These are phyloP conservation scores for Gryganskiella cystojenkinii DNA, from an alignment of 192 early-diverging fungal genomes.

Conservation along the genomic window DNA sequence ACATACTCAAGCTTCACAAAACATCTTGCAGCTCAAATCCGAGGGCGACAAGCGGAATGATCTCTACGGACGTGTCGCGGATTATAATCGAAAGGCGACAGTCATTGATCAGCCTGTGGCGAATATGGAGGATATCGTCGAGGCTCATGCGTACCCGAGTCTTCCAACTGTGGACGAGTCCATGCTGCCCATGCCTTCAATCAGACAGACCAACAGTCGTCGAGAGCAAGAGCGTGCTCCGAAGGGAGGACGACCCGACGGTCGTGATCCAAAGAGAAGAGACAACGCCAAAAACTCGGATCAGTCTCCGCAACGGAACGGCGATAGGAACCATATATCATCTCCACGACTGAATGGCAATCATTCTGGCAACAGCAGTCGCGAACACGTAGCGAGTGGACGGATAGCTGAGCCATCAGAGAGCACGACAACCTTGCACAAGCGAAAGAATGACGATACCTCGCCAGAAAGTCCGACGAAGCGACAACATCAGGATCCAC, in stretches of 20 bases:
- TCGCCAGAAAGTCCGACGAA: no score
- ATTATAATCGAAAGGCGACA: conserved; percentile 5
- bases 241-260: background rate
- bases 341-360: no score
- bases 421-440: no score
- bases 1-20: conserved; percentile 15
- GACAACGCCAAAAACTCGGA: no score
- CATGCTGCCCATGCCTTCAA: no score
- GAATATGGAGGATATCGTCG: conserved; percentile 24
- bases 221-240: background rate
- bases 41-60: conserved; percentile 15
- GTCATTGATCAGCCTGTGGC: conserved; percentile 19
- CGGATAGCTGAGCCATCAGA: no score
- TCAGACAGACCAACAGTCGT: background rate
- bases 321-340: no score
- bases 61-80: conserved; percentile 14
- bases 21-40: conserved; percentile 15
- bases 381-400: no score
- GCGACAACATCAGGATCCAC: background rate
- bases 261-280: no score
- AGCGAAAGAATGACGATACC: no score
- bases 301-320: no score
- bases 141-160: conserved; percentile 13
- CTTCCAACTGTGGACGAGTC: conserved; percentile 7
- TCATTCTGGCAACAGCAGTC: no score